Evolutionary conservation across 2,329 filamentous ascomycete genomes (phyloP).

Genomic region (Aspergillus chevalieri): DNA sequence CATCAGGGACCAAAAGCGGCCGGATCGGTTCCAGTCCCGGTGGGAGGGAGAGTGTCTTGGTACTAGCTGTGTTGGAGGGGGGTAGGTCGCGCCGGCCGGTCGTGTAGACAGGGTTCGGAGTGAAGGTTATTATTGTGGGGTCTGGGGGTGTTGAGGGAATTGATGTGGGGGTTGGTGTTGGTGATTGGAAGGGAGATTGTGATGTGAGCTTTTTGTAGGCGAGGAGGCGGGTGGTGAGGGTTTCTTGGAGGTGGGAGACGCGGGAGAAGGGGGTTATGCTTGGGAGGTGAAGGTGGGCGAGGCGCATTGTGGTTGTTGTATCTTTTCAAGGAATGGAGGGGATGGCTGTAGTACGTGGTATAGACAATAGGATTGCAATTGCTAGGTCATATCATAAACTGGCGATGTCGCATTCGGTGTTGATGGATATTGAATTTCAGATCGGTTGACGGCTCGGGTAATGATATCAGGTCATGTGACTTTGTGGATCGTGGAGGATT

Average conservation of each 20-base stretch:
- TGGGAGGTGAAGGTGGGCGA: conserved; percentile 57
- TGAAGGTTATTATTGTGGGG: conserved; percentile 74
- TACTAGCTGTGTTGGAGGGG: conserved; percentile 26
- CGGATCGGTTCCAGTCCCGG: conserved; percentile 32
- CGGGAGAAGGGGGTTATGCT: conserved; percentile 49
- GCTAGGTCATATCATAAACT: no score
- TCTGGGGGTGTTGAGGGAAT: conserved; percentile 43
- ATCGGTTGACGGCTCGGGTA: background rate
- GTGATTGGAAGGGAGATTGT: conserved; percentile 14
- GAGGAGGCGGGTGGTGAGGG: conserved; percentile 53
- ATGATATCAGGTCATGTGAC: background rate
- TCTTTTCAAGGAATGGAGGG: background rate
- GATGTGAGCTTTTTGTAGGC: conserved; percentile 50
- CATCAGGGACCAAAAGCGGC: conserved; percentile 16
- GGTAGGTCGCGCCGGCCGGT: conserved; percentile 72
- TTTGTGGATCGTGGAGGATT: background rate
- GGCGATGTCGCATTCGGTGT: conserved; percentile 3
- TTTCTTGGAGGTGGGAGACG: conserved; percentile 52
- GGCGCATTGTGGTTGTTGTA: conserved; percentile 36
- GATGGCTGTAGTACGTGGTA: background rate
- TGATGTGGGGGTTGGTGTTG: conserved; percentile 14
- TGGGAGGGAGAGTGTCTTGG: conserved; percentile 35
- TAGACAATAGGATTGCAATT: background rate
- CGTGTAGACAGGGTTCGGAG: conserved; percentile 78
- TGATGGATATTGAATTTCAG: background rate